Base-by-base conservation (phyloP, 352 stramenopile genomes). In the Pythium monospermum region DNA sequence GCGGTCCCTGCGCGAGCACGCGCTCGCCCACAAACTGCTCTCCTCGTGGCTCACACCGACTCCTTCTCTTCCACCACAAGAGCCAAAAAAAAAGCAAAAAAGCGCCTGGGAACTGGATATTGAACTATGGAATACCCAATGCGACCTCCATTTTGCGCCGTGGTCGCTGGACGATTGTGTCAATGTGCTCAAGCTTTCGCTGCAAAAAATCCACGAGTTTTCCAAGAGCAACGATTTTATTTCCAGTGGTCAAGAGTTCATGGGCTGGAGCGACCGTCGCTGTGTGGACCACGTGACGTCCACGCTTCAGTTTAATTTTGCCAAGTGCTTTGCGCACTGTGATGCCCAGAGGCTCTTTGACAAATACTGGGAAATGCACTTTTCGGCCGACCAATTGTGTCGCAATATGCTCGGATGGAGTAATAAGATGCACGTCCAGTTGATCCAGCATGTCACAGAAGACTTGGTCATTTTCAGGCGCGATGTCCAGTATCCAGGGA, bases 331-430 rank as follows among this genome's bases (percentile, higher is more conserved):
- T 36, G 32, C 39, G 32, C 56, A 66, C 33, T 66, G 58, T 23
- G 58, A 66, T 41, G 53, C 51, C 6, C 44, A 66, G 45, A 28
- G 47, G 23, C 32, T 66, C 19, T 66, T 66, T 49, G 58, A 66
- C 33, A 44, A 41, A 7, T 66, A 66, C 27, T 66, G 58, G 58
- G 58, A 59, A 18, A 66, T 66, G 58, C 58, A 66, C 41, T 66
- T 54, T 25, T 57, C 58, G 38, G 58, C 58, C 30, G 58, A 66
- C 27, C 53, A 53, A 35, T 47, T 66, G 38, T 66, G 58, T 25
- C 50, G 43, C 32, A 57, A 57, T 39, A 66, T 66, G 58, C 51
- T 66, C 28, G 58, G 58, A 6, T 57, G 45, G 51, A 66, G 58
- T 51, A 60, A 66, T 40, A 59, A 60, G 23, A 26, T 66, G 15